Base-by-base conservation (phyloP, 805 yeast genomes). In the Saccharomyces mikatae region DNA sequence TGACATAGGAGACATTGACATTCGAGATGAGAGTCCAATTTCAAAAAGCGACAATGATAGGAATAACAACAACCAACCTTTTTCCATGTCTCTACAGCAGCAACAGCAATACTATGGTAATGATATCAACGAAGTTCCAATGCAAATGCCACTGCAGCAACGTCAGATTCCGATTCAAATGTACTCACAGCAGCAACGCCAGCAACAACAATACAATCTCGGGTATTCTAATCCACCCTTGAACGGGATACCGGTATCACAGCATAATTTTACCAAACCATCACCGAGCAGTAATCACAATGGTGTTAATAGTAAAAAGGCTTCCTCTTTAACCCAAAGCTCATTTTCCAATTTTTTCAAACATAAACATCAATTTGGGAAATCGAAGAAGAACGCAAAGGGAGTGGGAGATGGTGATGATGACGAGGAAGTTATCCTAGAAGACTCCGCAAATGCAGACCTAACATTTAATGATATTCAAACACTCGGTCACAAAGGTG, bases 401-500 rank as follows among this genome's bases (percentile, higher is more conserved):
- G 69, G 61, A 2, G 70, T 61, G 17, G 68, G 57, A 17, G 71
- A 66, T 21, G 75, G 71, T 27, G 75, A 71, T 10, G 76, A 72
- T 27, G 74, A 72, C 1, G 76, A 71, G 31, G 75, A 71, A 17
- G 61, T 69, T 0, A 55, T 65, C 21, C 48, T 71, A 22, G 72
- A 67, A 31, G 62, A 66, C 17, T 55, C 62, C 4, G 70, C 72
- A 21, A 74, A 72, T 2, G 67, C 72, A 6, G 67, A 68, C 27
- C 70, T 85, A 58, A 79, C 89, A 0, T 83, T 84, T 58, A 81
- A 80, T 58, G 91, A 87, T 62, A 72, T 87, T 9, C 72, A 82
- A 26, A 84, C 83, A 50, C 70, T 84, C 1, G 73, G 85, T 51
- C 88, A 84, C 59, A 76, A 86, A 44, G 87, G 87, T 4, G 80